Percentiles rank a stretch among this genome's conserved stretches.
These are phyloP conservation scores for Trematosphaeria pertusa DNA, from an alignment of 2,329 filamentous ascomycete genomes.

Conservation along the genomic window DNA sequence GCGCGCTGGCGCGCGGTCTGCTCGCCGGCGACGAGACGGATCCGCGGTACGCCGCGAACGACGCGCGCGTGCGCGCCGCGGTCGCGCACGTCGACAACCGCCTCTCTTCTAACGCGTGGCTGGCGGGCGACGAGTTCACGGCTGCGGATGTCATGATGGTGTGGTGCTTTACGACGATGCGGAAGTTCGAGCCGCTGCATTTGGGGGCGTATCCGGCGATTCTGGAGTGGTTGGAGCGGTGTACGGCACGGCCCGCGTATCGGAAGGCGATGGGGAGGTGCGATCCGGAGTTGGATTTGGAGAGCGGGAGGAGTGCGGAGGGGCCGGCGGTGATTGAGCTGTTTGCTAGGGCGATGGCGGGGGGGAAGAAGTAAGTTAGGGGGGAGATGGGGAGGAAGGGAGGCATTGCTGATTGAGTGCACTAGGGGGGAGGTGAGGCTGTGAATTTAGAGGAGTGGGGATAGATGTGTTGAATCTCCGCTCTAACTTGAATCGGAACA, in stretches of 20 bases:
- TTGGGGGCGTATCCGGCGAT: constrained; percentile 41
- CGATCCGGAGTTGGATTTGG: constrained; percentile 54
- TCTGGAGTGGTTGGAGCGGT: constrained; percentile 36
- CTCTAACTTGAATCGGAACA: no score
- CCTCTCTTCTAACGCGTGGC: constrained; percentile 57
- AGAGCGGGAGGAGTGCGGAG: constrained; percentile 34
- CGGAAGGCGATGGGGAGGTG: constrained; percentile 62
- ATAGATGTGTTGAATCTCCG: no score
- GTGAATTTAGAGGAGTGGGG: no score
- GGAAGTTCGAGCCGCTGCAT: constrained; percentile 57
- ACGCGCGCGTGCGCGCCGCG: constrained; percentile 45
- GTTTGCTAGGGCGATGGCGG: constrained; percentile 29
- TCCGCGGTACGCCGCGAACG: constrained; percentile 45
- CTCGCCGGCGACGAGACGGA: constrained; percentile 33
- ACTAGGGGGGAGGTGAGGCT: neutral
- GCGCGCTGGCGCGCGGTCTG: constrained; percentile 38
- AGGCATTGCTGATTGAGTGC: neutral
- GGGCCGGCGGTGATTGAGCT: constrained; percentile 28
- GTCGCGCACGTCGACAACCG: constrained; percentile 59
- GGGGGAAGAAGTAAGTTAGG: constrained; percentile 25
- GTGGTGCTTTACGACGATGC: constrained; percentile 67
- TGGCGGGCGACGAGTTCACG: constrained; percentile 68
- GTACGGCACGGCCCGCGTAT: constrained; percentile 38
- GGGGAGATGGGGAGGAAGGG: neutral
- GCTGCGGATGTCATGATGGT: constrained; percentile 71